A percentile compares a stretch with the other conserved stretches of the same genome.
These are phyloP conservation scores for Apiospora phragmitis DNA, from an alignment of 2,329 filamentous ascomycete species.

Conservation along the genomic window DNA sequence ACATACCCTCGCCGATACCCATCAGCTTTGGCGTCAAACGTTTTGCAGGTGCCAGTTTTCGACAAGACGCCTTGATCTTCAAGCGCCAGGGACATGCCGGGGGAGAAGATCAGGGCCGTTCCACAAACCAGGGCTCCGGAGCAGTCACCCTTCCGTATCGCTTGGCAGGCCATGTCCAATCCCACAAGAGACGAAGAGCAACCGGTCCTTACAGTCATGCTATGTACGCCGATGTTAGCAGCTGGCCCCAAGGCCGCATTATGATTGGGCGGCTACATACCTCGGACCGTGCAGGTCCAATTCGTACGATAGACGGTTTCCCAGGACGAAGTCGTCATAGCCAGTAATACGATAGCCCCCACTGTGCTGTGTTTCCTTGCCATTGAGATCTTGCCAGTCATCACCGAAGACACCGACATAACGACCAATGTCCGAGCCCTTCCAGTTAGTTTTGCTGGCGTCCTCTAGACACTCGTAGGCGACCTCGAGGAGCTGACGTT, in stretches of 20 bases:
- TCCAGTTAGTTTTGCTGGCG: slow-evolving; percentile 31
- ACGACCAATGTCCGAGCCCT: slow-evolving; percentile 29
- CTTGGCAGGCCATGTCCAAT: background rate
- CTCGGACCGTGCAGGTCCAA: background rate
- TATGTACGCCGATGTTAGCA: background rate
- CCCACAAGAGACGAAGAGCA: background rate
- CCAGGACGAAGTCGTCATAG: background rate
- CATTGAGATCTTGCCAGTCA: background rate
- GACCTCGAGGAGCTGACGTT: slow-evolving; percentile 37
- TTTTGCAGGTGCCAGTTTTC: background rate
- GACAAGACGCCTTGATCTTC: background rate
- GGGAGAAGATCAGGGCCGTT: background rate
- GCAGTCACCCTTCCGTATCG: background rate
- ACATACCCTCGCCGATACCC: background rate
- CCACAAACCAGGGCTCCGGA: background rate
- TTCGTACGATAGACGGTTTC: background rate
- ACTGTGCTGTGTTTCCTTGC: background rate
- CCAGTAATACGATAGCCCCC: background rate
- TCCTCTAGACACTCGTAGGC: slow-evolving; percentile 41
- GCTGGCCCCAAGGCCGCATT: background rate
- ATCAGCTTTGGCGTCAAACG: background rate
- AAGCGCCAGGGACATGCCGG: background rate
- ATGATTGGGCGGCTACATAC: background rate
- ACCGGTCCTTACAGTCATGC: background rate
- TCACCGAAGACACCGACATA: slow-evolving; percentile 16